Evolutionary conservation across 495 filamentous ascomycete genomes (phyloP).

Genomic region (Lichina pygmaea): DNA sequence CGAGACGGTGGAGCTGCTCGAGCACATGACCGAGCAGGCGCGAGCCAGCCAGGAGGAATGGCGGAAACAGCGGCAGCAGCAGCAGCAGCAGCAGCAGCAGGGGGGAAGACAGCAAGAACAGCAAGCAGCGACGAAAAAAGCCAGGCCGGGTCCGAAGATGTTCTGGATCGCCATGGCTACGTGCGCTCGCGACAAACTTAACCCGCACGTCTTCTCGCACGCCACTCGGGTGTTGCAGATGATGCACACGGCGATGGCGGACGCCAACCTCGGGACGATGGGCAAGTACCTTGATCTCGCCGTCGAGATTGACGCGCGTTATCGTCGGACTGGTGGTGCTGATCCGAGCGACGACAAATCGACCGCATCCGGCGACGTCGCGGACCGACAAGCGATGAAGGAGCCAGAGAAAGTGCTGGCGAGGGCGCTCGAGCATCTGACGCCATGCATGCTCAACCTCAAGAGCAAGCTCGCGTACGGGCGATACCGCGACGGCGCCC

Average conservation of each 20-base stretch:
- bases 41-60: slow-evolving; percentile 8
- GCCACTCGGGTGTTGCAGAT: slow-evolving; percentile 28
- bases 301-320: no score
- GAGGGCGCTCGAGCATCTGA: background rate
- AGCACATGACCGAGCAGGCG: slow-evolving; percentile 12
- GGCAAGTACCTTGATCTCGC: slow-evolving; percentile 15
- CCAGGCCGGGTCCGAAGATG: slow-evolving; percentile 16
- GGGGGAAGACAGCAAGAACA: no score
- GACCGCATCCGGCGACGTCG: no score
- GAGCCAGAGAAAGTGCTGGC: no score
- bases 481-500: background rate
- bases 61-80: no score
- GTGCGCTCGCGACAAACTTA: slow-evolving; percentile 45
- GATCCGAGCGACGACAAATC: background rate
- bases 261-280: slow-evolving; percentile 17
- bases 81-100: background rate
- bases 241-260: slow-evolving; percentile 19
- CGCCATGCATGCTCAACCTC: background rate
- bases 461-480: background rate
- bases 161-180: slow-evolving; percentile 44
- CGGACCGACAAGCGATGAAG: no score
- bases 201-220: slow-evolving; percentile 25
- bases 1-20: slow-evolving; percentile 24
- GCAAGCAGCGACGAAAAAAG: no score
- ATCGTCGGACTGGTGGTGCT: background rate